These are phyloP conservation scores for Loxodes magnus DNA, from an alignment of 73 alveolate species.

Conservation along the genomic window DNA sequence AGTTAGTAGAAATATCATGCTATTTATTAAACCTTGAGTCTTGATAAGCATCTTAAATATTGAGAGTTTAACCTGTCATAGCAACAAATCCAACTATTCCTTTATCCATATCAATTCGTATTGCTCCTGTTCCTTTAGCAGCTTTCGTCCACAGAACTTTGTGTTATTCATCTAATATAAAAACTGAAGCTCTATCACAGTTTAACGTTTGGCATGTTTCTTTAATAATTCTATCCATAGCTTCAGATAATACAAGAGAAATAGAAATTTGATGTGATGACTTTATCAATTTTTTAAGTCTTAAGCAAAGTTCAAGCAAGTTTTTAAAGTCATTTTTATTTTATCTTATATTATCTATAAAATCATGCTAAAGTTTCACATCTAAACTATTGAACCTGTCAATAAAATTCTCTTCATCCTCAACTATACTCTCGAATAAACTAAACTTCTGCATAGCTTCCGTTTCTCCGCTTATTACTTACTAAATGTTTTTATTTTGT, in stretches of 20 bases:
- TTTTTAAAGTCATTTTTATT: no score
- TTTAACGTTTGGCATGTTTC: slow-evolving; percentile 35
- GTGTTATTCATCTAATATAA: slow-evolving; percentile 32
- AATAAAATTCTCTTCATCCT: no score
- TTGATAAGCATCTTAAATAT: slow-evolving; percentile 65
- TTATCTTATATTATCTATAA: no score
- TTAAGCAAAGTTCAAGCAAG: slow-evolving; percentile 11
- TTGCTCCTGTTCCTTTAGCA: slow-evolving; percentile 27
- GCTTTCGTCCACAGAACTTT: slow-evolving; percentile 24
- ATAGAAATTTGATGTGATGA: slow-evolving; percentile 20
- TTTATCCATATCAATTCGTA: slow-evolving; percentile 25
- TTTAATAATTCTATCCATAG: slow-evolving; percentile 29
- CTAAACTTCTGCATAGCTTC: no score
- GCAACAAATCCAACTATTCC: slow-evolving; percentile 51
- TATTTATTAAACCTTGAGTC: slow-evolving; percentile 51
- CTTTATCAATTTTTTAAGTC: slow-evolving; percentile 15
- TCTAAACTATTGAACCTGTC: no score
- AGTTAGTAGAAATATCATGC: slow-evolving; percentile 36
- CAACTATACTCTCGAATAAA: no score
- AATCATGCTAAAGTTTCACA: no score
- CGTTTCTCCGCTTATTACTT: no score
- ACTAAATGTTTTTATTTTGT: no score
- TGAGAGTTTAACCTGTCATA: slow-evolving; percentile 25
- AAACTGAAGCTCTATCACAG: slow-evolving; percentile 44
- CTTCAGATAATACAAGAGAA: slow-evolving; percentile 22